Percentiles rank a stretch among this genome's conserved stretches.
These are phyloP conservation scores for Avena insularis DNA, from an alignment of 176 grass and related monocot species.

Conservation along the genomic window DNA sequence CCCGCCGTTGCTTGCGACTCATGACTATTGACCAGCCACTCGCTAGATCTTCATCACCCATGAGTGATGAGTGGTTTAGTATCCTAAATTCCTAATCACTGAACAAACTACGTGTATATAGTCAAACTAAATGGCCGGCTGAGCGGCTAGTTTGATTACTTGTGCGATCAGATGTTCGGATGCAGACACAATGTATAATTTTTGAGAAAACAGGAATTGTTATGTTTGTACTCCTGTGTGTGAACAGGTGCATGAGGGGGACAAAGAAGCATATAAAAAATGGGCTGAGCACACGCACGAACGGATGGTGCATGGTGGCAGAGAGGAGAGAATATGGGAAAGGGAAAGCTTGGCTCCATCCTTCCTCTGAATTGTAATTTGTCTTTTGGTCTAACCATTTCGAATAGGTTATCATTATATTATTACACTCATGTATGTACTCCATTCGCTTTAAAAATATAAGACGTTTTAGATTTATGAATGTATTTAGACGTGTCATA, in stretches of 20 bases:
- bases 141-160: constrained; percentile 32
- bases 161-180: constrained; percentile 37
- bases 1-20: constrained; percentile 48
- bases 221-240: background rate
- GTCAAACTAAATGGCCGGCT: constrained; percentile 51
- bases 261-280: constrained; percentile 34
- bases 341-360: constrained; percentile 36
- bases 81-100: background rate
- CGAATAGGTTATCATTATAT: background rate
- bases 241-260: constrained; percentile 22
- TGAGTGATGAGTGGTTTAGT: background rate
- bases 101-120: background rate
- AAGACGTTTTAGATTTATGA: too few species aligned
- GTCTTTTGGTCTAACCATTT: constrained; percentile 9
- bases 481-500: too few species aligned
- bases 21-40: constrained; percentile 50
- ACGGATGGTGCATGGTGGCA: constrained; percentile 32
- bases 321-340: constrained; percentile 55
- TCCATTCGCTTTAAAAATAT: background rate
- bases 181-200: constrained; percentile 16
- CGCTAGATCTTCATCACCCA: background rate
- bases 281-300: constrained; percentile 28
- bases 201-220: background rate
- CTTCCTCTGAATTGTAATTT: constrained; percentile 50
- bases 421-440: background rate